phyloP scores from a whole-genome alignment of 2,329 filamentous ascomycete species.

The Mollisia scopiformis region DNA sequence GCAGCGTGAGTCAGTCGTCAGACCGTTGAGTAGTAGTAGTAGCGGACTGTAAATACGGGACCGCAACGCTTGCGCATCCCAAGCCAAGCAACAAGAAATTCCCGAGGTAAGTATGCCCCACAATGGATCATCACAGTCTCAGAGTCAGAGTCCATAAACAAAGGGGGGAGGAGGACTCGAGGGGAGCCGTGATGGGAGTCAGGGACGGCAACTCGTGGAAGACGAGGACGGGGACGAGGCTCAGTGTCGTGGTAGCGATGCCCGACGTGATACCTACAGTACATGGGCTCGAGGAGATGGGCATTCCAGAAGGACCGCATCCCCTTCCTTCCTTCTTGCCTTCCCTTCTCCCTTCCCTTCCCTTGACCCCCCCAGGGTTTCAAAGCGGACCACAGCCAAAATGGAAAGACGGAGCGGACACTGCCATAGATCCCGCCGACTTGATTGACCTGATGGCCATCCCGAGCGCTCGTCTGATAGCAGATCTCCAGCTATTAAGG shows the following conservation, averaged over 20 bases:
- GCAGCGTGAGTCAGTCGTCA: too few species aligned
- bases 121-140: too few species aligned
- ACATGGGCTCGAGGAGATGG: not conserved
- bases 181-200: too few species aligned
- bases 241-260: not conserved
- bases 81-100: not conserved
- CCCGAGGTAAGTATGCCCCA: not conserved
- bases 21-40: too few species aligned
- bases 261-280: not conserved
- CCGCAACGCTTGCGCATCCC: not conserved
- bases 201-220: too few species aligned
- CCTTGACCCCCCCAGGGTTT: not conserved
- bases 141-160: too few species aligned
- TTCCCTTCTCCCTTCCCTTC: too few species aligned
- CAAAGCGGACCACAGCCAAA: constrained; percentile 11
- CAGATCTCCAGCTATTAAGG: too few species aligned
- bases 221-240: too few species aligned
- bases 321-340: too few species aligned
- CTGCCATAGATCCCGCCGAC: constrained; percentile 1
- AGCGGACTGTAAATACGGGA: not conserved
- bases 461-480: not conserved
- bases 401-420: constrained; percentile 18
- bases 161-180: too few species aligned
- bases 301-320: too few species aligned
- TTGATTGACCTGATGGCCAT: not conserved